phyloP scores from a whole-genome alignment of 192 early-diverging fungal genomes.

The Gryganskiella cystojenkinii region DNA sequence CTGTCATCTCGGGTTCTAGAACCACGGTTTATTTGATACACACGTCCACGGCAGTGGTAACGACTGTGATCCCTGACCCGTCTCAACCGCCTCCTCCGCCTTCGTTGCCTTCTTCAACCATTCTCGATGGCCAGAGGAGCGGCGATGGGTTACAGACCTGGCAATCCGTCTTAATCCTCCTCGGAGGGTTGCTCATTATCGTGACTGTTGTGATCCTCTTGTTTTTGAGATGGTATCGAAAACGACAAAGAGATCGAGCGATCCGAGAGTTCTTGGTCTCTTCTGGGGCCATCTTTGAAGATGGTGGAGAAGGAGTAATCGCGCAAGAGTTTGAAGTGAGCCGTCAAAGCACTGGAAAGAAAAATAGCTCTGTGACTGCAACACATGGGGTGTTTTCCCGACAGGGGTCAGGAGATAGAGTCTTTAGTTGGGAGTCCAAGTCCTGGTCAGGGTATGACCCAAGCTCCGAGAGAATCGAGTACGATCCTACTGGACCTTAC shows the following conservation, averaged over 20 bases:
- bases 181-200: constrained; percentile 13
- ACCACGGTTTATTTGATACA: constrained; percentile 31
- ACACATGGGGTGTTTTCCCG: too few species aligned
- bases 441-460: too few species aligned
- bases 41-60: background rate
- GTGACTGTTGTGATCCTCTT: constrained; percentile 6
- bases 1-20: constrained; percentile 20
- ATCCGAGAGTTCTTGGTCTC: background rate
- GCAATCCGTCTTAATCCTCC: constrained; percentile 33
- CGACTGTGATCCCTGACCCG: constrained; percentile 33
- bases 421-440: too few species aligned
- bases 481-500: too few species aligned
- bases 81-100: constrained; percentile 18
- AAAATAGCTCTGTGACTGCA: too few species aligned
- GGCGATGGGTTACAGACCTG: constrained; percentile 7
- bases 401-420: too few species aligned
- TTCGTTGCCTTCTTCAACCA: background rate
- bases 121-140: background rate
- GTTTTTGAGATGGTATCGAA: background rate
- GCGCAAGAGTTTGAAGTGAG: background rate
- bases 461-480: too few species aligned
- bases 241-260: background rate
- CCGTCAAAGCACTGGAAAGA: too few species aligned
- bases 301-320: background rate
- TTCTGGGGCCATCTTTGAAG: too few species aligned